Evolutionary conservation across 805 yeast species (phyloP), one percentile per base, ranked within the genome.

Genomic region (Candida hungchunana): DNA sequence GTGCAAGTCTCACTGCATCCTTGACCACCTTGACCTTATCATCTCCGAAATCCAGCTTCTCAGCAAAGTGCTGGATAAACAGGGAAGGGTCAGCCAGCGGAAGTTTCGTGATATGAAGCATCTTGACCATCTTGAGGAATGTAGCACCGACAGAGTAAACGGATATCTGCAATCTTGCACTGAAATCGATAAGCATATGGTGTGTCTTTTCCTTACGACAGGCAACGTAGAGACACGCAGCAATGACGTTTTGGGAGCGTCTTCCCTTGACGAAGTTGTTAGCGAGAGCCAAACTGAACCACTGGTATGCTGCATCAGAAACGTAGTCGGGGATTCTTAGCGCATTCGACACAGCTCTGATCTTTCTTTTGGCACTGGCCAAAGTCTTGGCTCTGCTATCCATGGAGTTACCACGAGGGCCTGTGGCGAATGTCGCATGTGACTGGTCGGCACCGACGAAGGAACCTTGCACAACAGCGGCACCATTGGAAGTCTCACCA

Each of bases 71-170:
- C 56, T 86, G 95, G 35, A 93, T 87, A 53, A 85, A 93, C 27
- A 94, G 64, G 0, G 96, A 84, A 9, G 98, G 98, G 56, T 93
- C 99, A 2, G 94, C 94, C 25, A 87, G 61, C 0, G 98, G 97
- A 30, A 93, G 61, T 24, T 77, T 66, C 3, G 80, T 73, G 35
- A 90, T 83, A 49, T 82, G 83, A 42, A 90, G 68, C 7, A 79
- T 77, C 55, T 87, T 85, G n/a, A 90, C 95, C 77, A 93, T 76
- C 56, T 89, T 89, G 40, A 94, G 66, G 56, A 88, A 93, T 0
- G 98, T 90, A 1, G 98, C 95, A 29, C 99, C 99, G 33, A 93
- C 80, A 4, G 95, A 85, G 59, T 82, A 93, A 1, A 93, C 97
- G 28, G 93, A 83, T 10, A 89, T 87, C 56, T 84, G 96, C 28